These are phyloP conservation scores for Chalciporus piperatus DNA, from an alignment of 768 basidiomycete species.

Conservation along the genomic window DNA sequence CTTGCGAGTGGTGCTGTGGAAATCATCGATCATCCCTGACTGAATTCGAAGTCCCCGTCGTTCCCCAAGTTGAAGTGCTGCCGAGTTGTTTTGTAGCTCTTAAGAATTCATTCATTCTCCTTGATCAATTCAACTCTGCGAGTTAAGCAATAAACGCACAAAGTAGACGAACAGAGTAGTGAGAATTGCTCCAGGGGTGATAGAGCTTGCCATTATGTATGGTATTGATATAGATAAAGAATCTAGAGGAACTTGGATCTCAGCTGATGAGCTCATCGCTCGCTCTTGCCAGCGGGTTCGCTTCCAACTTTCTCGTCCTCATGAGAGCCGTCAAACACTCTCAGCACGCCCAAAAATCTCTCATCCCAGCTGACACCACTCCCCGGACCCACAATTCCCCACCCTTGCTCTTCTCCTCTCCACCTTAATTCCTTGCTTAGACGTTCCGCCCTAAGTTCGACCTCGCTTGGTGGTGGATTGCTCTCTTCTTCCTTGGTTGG, in stretches of 20 bases:
- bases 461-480: constrained; percentile 82
- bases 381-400: constrained; percentile 69
- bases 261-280: not conserved
- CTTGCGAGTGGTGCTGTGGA: constrained; percentile 62
- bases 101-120: not conserved
- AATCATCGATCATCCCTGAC: constrained; percentile 44
- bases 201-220: not conserved
- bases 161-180: no score
- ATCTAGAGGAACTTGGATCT: not conserved
- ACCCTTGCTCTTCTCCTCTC: constrained; percentile 76
- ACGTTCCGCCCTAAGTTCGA: constrained; percentile 84
- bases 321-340: constrained; percentile 50
- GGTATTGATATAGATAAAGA: not conserved
- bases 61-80: not conserved
- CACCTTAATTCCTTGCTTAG: constrained; percentile 87
- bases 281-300: not conserved
- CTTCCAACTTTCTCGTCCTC: not conserved
- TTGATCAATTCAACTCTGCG: not conserved
- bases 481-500: constrained; percentile 81
- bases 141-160: not conserved
- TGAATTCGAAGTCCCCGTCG: constrained; percentile 2
- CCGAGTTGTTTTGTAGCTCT: not conserved
- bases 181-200: no score
- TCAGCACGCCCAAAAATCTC: constrained; percentile 57
- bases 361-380: constrained; percentile 73